Percentiles rank a stretch among this genome's conserved stretches.
Conservation (phyloP, 2,329 filamentous ascomycete genomes). For the Endoconidiophora laricicola region DNA sequence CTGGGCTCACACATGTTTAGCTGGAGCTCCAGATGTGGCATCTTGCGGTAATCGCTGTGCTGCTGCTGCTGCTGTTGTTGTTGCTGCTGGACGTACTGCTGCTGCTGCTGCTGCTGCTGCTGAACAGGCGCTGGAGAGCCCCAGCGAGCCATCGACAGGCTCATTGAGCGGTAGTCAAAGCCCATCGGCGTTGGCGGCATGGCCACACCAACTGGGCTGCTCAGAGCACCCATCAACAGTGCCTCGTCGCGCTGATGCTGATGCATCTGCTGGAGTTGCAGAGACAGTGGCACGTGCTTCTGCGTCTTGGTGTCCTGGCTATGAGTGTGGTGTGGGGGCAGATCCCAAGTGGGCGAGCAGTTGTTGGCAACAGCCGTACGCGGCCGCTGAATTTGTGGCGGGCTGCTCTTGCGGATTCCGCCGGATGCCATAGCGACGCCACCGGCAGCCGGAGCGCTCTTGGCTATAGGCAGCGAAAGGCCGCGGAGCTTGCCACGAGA, state of each 20-base stretch:
- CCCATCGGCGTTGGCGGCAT: not conserved
- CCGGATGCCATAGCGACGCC: constrained; percentile 19
- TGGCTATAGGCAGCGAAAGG: constrained; percentile 56
- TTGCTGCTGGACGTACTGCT: constrained; percentile 22
- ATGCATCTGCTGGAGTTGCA: not conserved
- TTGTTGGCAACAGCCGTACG: too few species aligned
- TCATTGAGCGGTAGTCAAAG: not conserved
- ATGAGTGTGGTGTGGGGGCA: too few species aligned
- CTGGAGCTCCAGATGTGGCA: constrained; percentile 21
- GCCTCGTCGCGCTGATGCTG: not conserved
- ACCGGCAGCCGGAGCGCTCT: constrained; percentile 22
- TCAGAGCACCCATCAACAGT: not conserved
- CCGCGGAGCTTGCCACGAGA: constrained; percentile 89
- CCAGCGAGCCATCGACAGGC: not conserved
- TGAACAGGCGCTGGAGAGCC: not conserved
- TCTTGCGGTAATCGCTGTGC: constrained; percentile 25
- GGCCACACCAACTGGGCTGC: not conserved
- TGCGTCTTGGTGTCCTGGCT: too few species aligned
- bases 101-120: constrained; percentile 19
- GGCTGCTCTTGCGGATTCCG: constrained; percentile 29
- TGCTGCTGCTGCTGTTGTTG: constrained; percentile 21
- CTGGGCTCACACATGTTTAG: constrained; percentile 30
- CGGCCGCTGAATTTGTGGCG: too few species aligned
- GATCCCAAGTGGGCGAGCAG: too few species aligned
- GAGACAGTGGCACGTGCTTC: too few species aligned